Evolutionary conservation across 2,329 filamentous ascomycete species (phyloP), one percentile per base, ranked within the genome.

Genomic region (Passalora sequoiae): DNA sequence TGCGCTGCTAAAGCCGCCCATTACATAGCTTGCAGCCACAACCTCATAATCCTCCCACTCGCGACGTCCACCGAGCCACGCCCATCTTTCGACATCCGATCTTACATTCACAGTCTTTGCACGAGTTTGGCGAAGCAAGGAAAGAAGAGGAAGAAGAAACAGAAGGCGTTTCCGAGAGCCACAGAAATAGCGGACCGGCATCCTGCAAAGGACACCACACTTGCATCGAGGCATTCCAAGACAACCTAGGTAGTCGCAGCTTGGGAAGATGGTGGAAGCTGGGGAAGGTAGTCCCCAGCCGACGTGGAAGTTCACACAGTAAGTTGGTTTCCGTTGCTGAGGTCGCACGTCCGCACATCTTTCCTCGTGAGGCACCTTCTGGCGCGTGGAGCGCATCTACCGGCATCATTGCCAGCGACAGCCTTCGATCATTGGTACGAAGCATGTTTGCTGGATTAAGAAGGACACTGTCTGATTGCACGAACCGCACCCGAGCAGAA

Each of bases 291-390:
- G 56, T 73, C 88, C 81, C 77, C 84, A 87, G 74, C 89, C 89
- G 67, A 97, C 89, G 73, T 97, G 91, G 91, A 97, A 97, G 78
- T 97, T 97, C 75, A 97, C 91, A 70, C 91, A 97, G 89, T 94
- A 86, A 71, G 88, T 65, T 21, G 39, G 44, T 41, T 30, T 40
- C 43, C 33, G 29, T 35, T 40, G 46, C 19, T 20, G 25, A 6
- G 17, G 5, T 16, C 37, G 24, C 19, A 29, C 28, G 24, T 25
- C 19, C 32, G 38, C 29, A 24, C 17, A 29, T 16, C 20, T 40
- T 20, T 16, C 37, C 37, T 20, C 21, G 22, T 28, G 20, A 13
- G n/a, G n/a, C n/a, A n/a, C n/a, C n/a, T n/a, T n/a, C n/a, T n/a
- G n/a, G n/a, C n/a, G n/a, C n/a, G n/a, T n/a, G n/a, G n/a, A n/a